phyloP scores from a whole-genome alignment of 2,329 filamentous ascomycete species.

The Aspergillus versicolor region DNA sequence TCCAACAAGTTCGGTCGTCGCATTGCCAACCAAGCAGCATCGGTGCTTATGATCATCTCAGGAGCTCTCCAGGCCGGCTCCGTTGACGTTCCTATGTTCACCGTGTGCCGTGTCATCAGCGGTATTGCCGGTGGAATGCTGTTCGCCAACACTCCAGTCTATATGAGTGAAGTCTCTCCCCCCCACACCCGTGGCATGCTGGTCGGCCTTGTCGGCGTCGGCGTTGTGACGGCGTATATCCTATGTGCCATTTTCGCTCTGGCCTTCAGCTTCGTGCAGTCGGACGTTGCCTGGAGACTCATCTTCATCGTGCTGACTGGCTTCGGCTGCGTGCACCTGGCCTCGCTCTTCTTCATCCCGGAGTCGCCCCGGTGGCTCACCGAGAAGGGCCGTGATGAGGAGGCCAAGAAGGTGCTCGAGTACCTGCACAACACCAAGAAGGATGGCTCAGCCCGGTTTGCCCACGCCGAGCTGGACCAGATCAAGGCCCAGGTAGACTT shows the following conservation, averaged over 20 bases:
- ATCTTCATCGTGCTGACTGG: neutral
- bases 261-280: neutral
- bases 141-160: neutral
- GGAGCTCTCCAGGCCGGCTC: too few species aligned
- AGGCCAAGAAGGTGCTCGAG: neutral
- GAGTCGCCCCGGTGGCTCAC: neutral
- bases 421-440: neutral
- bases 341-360: conserved; percentile 6
- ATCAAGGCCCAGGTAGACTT: neutral
- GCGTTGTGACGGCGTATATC: neutral
- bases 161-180: neutral
- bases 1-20: too few species aligned
- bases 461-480: neutral
- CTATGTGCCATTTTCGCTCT: neutral
- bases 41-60: too few species aligned
- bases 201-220: neutral
- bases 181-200: neutral
- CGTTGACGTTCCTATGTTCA: too few species aligned
- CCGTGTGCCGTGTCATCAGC: too few species aligned
- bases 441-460: neutral
- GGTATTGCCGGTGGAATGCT: neutral
- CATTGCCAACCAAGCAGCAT: too few species aligned
- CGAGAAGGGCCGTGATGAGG: neutral
- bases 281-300: neutral
- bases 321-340: neutral